Conservation (phyloP, 306 rosid genomes). For the Cyclanthera cordifolia region DNA sequence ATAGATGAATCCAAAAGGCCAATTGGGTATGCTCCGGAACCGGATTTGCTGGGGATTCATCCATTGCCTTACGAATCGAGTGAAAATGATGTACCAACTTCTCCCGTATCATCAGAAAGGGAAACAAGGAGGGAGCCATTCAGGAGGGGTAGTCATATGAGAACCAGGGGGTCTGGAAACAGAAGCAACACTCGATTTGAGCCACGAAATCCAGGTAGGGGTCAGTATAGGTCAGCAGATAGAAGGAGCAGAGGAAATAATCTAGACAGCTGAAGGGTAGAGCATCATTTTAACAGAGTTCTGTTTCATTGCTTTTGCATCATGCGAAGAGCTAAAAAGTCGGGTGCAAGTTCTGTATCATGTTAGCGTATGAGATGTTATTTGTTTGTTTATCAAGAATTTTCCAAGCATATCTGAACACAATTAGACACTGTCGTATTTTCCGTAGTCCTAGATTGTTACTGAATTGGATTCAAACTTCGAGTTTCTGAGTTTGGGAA, state of each 20-base stretch:
- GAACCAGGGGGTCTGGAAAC: conserved; percentile 28
- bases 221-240: conserved; percentile 29
- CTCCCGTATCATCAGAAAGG: conserved; percentile 28
- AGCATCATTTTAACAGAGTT: not conserved
- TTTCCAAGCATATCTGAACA: not conserved
- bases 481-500: not conserved
- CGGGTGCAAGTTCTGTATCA: not conserved
- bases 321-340: not conserved
- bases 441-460: not conserved
- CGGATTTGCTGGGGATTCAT: conserved; percentile 67
- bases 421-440: not conserved
- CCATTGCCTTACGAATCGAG: conserved; percentile 54
- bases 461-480: not conserved
- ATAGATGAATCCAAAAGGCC: conserved; percentile 69
- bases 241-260: conserved; percentile 35
- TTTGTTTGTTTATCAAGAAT: not conserved
- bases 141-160: conserved; percentile 38
- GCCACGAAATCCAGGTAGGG: conserved; percentile 27
- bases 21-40: conserved; percentile 36
- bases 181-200: conserved; percentile 34
- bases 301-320: not conserved
- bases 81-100: conserved; percentile 21
- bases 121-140: conserved; percentile 23
- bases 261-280: conserved; percentile 22
- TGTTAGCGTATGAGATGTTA: not conserved